Base-by-base conservation (phyloP, 2,329 filamentous ascomycete genomes). In the Arthrobotrys iridis region DNA sequence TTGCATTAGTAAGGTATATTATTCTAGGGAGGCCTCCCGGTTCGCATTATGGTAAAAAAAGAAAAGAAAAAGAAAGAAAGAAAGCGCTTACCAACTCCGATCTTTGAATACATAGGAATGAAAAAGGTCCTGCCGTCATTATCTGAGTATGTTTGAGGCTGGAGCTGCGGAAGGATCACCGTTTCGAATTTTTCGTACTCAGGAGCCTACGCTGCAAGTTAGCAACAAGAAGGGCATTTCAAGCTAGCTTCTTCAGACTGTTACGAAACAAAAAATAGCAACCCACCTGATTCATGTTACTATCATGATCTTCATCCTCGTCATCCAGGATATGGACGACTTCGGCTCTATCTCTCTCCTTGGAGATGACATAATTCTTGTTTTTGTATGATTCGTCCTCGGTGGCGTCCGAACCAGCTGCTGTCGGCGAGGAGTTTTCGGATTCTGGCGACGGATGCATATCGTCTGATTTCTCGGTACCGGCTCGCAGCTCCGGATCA, bases 331-430 rank as follows among this genome's bases (percentile, higher is more conserved):
- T 60, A 24, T 57, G 63, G 5, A 67, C 63, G 2, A 63, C 22
- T 4, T 62, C 62, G 7, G 37, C 5, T 28, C 46, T 63, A 18
- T 74, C 68, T 55, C 68, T 46, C 4, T 58, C 63, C 8, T 68
- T 68, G 1, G 71, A 75, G 11, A 75, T 75, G n/a, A 75, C 63
- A 64, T 75, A 75, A 22, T 75, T 75, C 18, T 57, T 75, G 24
- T 75, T 68, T 26, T 68, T 75, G 28, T 75, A 75, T 0, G 50
- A 59, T 63, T 75, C 71, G 22, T 75, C 63, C 6, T 75, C 71
- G 3, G 63, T 46, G 10, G 57, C 60, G 26, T 74, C 71, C 15
- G 71, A 75, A 15, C 62, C 57, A 13, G 45, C 63, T 40, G 62
- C 30, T 35, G 52, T 59, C 11, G 62, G 63, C 3, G 71, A 75